These are phyloP conservation scores for Trichoderma hamatum DNA, from an alignment of 2,329 filamentous ascomycete species.

Conservation along the genomic window DNA sequence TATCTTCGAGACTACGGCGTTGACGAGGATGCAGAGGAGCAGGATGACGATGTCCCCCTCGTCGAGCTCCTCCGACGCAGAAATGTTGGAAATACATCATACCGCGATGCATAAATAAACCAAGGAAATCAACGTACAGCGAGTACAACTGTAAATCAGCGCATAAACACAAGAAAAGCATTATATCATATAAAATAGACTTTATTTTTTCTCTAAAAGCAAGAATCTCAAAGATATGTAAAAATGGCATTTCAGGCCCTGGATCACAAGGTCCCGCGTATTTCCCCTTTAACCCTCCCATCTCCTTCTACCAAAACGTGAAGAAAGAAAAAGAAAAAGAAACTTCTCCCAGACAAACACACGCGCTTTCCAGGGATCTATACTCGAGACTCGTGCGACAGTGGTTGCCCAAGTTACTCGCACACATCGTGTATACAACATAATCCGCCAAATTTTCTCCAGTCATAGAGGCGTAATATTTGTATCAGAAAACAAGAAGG, in stretches of 20 bases:
- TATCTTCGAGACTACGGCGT: constrained; percentile 76
- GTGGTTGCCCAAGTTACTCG: constrained; percentile 18
- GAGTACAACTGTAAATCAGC: constrained; percentile 27
- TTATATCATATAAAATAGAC: neutral
- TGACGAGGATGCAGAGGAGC: constrained; percentile 68
- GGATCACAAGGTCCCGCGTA: neutral
- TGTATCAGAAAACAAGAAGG: neutral
- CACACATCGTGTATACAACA: constrained; percentile 24
- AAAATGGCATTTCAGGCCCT: constrained; percentile 8
- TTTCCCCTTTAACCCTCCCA: neutral
- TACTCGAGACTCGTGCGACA: constrained; percentile 4
- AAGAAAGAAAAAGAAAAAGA: neutral
- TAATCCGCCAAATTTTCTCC: constrained; percentile 10
- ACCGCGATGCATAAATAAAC: neutral
- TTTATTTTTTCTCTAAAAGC: constrained; percentile 15
- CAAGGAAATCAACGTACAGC: constrained; percentile 27
- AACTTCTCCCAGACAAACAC: neutral
- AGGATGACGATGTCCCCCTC: constrained; percentile 67
- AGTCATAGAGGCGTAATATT: constrained; percentile 18
- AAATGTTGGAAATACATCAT: constrained; percentile 38
- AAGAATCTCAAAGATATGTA: constrained; percentile 9
- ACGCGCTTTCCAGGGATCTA: constrained; percentile 18
- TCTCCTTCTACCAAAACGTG: neutral
- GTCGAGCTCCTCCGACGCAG: constrained; percentile 66
- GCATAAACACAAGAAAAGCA: constrained; percentile 1